These are phyloP conservation scores for Extremus antarcticus DNA, from an alignment of 495 filamentous ascomycete genomes.

Conservation along the genomic window DNA sequence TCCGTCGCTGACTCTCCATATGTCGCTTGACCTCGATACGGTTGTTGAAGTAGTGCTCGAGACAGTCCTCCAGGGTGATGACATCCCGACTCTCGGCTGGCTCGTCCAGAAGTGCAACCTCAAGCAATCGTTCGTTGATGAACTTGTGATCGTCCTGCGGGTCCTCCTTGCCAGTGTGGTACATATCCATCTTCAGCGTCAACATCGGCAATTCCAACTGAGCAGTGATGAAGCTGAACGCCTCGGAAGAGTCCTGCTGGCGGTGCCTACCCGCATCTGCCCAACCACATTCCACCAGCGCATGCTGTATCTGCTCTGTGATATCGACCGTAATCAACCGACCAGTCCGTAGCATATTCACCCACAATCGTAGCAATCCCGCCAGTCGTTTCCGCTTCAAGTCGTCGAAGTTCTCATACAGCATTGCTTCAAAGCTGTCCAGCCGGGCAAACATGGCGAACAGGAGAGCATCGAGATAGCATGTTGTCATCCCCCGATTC, in stretches of 20 bases:
- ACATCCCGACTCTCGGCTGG: slow-evolving; percentile 47
- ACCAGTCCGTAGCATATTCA: slow-evolving; percentile 79
- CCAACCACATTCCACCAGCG: slow-evolving; percentile 86
- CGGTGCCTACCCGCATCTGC: slow-evolving; percentile 59
- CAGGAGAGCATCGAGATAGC: slow-evolving; percentile 82
- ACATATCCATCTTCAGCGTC: slow-evolving; percentile 88
- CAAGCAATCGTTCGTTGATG: slow-evolving; percentile 81
- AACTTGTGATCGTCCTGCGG: slow-evolving; percentile 84
- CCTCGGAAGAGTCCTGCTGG: slow-evolving; percentile 92
- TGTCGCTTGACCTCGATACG: slow-evolving; percentile 80
- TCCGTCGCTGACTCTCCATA: slow-evolving; percentile 44
- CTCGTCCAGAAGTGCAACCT: slow-evolving; percentile 64
- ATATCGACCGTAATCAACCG: slow-evolving; percentile 77
- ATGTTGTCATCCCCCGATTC: slow-evolving; percentile 77
- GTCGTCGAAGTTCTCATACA: slow-evolving; percentile 59
- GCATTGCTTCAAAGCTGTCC: slow-evolving; percentile 81
- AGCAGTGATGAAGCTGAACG: slow-evolving; percentile 88
- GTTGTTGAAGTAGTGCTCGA: slow-evolving; percentile 93
- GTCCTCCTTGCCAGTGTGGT: slow-evolving; percentile 76
- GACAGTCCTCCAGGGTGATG: slow-evolving; percentile 75
- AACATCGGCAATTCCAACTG: slow-evolving; percentile 78
- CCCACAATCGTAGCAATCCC: slow-evolving; percentile 72
- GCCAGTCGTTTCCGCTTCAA: slow-evolving; percentile 62
- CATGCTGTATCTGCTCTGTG: slow-evolving; percentile 69
- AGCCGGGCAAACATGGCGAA: slow-evolving; percentile 94